Conservation (phyloP, 306 rosid species). For the Benincasa hispida region DNA sequence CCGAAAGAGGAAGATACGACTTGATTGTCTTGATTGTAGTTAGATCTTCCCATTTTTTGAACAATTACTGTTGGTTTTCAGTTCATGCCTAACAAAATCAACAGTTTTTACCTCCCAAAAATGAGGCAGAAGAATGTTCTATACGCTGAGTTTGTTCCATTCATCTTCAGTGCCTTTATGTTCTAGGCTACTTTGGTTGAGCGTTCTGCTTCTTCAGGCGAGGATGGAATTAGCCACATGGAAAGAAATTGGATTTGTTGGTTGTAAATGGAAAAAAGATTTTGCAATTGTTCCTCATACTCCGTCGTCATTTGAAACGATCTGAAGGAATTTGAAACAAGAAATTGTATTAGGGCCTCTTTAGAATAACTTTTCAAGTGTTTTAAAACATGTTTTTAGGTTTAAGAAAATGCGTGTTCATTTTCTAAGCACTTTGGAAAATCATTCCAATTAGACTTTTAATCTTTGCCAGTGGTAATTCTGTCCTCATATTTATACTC, state of each 20-base stretch:
- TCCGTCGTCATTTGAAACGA: not conserved
- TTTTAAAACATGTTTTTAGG: no score
- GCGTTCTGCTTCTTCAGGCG: not conserved
- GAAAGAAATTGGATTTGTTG: not conserved
- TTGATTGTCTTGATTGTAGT: not conserved
- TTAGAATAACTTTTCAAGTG: no score
- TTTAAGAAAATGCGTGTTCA: no score
- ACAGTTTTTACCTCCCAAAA: not conserved
- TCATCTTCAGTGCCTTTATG: not conserved
- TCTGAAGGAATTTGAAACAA: no score
- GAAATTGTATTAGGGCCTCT: no score
- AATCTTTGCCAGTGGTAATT: no score
- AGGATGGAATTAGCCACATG: not conserved
- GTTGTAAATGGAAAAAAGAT: not conserved
- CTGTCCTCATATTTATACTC: no score
- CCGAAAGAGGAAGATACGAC: not conserved
- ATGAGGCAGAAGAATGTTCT: not conserved
- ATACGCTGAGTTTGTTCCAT: not conserved
- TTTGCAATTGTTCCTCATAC: not conserved
- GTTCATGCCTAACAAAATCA: not conserved
- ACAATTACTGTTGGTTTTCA: not conserved
- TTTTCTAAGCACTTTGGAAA: no score
- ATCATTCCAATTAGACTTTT: no score
- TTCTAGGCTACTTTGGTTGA: not conserved
- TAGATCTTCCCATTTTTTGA: constrained; percentile 2